Evolutionary conservation across 805 yeast species (phyloP).

Genomic region (Metschnikowia picachoensis): DNA sequence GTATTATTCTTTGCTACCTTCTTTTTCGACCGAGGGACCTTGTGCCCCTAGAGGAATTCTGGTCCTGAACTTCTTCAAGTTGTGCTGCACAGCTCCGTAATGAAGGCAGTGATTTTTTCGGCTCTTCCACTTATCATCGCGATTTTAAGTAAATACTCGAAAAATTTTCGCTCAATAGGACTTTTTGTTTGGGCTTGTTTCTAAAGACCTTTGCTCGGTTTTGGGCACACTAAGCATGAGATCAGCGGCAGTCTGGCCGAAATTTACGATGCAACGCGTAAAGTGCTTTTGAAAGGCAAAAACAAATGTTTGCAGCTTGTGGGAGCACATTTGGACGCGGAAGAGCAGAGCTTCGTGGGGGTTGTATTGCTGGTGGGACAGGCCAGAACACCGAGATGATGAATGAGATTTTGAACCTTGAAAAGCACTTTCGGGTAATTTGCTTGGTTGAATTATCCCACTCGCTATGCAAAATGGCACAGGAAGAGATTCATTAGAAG

Average conservation of each 20-base stretch:
- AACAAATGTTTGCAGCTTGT: constrained; percentile 59
- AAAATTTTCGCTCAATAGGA: constrained; percentile 22
- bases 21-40: constrained; percentile 1
- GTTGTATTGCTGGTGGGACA: constrained; percentile 83
- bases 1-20: background rate
- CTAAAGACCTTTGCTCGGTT: constrained; percentile 50
- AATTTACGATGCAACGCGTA: constrained; percentile 71
- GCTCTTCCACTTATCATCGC: background rate
- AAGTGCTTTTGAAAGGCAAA: constrained; percentile 64
- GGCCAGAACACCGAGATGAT: constrained; percentile 78
- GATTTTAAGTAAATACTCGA: background rate
- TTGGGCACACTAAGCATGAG: constrained; percentile 20
- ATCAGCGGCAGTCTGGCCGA: constrained; percentile 67
- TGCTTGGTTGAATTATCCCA: constrained; percentile 76
- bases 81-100: background rate
- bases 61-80: background rate
- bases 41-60: background rate
- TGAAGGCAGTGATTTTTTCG: constrained; percentile 1
- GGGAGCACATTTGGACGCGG: constrained; percentile 46
- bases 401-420: constrained; percentile 51
- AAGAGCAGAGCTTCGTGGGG: constrained; percentile 51
- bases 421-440: constrained; percentile 53
- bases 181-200: constrained; percentile 50
- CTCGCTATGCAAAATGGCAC: constrained; percentile 70
- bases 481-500: constrained; percentile 40